Evolutionary conservation across 179 eudicot genomes (phyloP), one percentile per base, ranked within the genome.

Genomic region (Sideroxylon spinosum): DNA sequence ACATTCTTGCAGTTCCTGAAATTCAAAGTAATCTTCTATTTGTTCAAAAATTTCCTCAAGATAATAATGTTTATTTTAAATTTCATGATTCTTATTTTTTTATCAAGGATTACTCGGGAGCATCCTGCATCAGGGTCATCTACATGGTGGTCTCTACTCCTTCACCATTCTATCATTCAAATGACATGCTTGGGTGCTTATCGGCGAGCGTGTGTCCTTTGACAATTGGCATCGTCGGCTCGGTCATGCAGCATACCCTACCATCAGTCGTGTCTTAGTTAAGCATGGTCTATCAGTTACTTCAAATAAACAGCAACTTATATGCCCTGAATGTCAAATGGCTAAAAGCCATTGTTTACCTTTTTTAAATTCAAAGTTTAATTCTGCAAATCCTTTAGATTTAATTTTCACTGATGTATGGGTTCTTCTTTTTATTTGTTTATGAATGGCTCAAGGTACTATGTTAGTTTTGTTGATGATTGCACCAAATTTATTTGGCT

Each of bases 51-150:
- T 37, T 37, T 37, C 6, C 44, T 37, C 44, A 37, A 1, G 67
- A 63, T 63, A 63, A 63, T 20, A 63, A 62, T 62, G 67, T 63
- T 63, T 63, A 63, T 63, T 63, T 63, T 63, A 26, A 63, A 20
- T 63, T 63, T 9, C 28, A 63, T 25, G n/a, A 1, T 63, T 63
- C 67, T 63, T 63, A 12, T 63, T 63, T 63, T 63, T 12, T 53
- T 11, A 16, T 63, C n/a, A 63, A 63, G 28, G 67, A 63, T 63
- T 63, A 63, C 28, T 63, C 67, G 5, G 44, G 2, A 37, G 44
- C 44, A 37, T 37, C 3, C 37, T 29, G 37, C 37, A 29, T 29
- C 37, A 3, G 37, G 37, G 37, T 3, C 37, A 32, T 32, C 3
- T 32, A 37, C 44, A 37, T 37, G 5, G 5, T 37, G 44, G 44